Evolutionary conservation across 495 filamentous ascomycete species (phyloP), one percentile per base, ranked within the genome.

Genomic region (Neurospora tetrasperma): DNA sequence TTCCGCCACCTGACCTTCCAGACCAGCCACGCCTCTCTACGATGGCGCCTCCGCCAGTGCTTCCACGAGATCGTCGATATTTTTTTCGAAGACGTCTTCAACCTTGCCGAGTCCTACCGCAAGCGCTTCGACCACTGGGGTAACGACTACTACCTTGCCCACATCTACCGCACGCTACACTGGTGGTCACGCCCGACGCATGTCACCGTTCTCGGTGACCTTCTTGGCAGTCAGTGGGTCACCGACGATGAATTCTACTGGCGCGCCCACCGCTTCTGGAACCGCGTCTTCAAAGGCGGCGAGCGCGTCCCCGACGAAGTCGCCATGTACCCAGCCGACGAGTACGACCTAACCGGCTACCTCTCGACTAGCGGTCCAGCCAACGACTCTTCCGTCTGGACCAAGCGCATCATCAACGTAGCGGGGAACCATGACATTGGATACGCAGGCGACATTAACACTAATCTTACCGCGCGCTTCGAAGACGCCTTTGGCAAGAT

Each of bases 211-310:
- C 85, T 99, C 4, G 96, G 96, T 5, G 96, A 99, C 77, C 83
- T 98, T 71, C 83, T 99, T 9, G 96, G 96, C n/a, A 97, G 94
- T 76, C 96, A 99, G 78, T 98, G 96, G 96, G 90, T 98, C 42
- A 86, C 86, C 40, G 91, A 97, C 77, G 88, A 85, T 69, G 96
- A 99, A 81, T 99, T 98, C 79, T 81, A 86, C 46, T 80, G 82
- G 62, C 87, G 96, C 31, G 90, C 89, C 11, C 72, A 82, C 75
- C 84, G 96, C 54, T 98, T 90, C 82, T 98, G 96, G 96, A 83
- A 88, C 39, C 87, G 90, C 7, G 92, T 97, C 18, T 94, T 98
- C 77, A 81, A 80, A 23, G 89, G 89, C 18, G 89, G 85, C n/a
- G 82, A 88, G 71, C 88, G 87, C 44, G 89, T 97, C 0, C 83